phyloP scores from a whole-genome alignment of 2,329 filamentous ascomycete genomes.

The Chaetomium sp. region DNA sequence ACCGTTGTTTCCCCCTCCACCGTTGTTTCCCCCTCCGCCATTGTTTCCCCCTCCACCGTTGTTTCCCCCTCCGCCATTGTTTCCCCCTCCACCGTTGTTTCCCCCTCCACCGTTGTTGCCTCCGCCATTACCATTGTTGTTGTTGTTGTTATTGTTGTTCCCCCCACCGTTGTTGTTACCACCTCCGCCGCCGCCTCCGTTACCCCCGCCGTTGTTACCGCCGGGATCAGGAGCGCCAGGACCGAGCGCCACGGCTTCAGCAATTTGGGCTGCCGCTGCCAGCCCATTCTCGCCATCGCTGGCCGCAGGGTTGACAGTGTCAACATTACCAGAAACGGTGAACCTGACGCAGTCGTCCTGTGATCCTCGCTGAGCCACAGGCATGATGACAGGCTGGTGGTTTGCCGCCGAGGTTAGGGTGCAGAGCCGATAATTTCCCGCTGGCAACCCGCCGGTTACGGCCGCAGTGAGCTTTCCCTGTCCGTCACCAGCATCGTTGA shows the following conservation, averaged over 20 bases:
- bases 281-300: slow-evolving; percentile 37
- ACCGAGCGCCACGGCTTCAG: slow-evolving; percentile 36
- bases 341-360: slow-evolving; percentile 52
- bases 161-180: slow-evolving; percentile 24
- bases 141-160: slow-evolving; percentile 1
- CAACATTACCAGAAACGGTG: slow-evolving; percentile 40
- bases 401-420: slow-evolving; percentile 47
- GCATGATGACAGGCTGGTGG: slow-evolving; percentile 50
- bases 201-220: slow-evolving; percentile 26
- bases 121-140: background rate
- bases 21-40: background rate
- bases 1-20: background rate
- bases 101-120: background rate
- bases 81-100: background rate
- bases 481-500: slow-evolving; percentile 46
- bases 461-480: slow-evolving; percentile 42
- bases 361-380: slow-evolving; percentile 48
- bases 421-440: slow-evolving; percentile 48
- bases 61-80: background rate
- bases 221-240: slow-evolving; percentile 34
- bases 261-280: slow-evolving; percentile 33
- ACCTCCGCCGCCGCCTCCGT: slow-evolving; percentile 15
- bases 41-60: background rate
- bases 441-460: slow-evolving; percentile 45
- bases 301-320: slow-evolving; percentile 36